Evolutionary conservation across 1,284 basidiomycete genomes (phyloP), one percentile per base, ranked within the genome.

Genomic region (Irpex rosettiformis): DNA sequence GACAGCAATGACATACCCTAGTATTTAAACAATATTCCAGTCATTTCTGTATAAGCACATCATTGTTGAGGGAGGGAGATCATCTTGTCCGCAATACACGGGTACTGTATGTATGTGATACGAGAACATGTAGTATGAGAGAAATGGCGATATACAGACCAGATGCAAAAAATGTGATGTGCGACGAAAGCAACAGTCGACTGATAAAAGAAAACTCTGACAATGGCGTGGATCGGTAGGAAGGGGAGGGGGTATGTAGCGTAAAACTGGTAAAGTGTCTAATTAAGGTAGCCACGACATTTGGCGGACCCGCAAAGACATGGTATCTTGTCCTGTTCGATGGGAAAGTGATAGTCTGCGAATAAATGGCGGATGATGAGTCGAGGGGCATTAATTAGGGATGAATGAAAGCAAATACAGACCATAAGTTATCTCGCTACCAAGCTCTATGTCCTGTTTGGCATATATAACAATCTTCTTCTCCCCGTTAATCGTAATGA

Each of bases 381-480:
- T 16, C 33, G 7, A 7, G 7, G 49, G 29, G n/a, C 53, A 21
- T 21, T 29, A 6, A 47, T 30, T 22, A n/a, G 8, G 22, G 16
- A 18, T 11, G n/a, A 11, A 24, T 5, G 22, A 40, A 55, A 58
- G n/a, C 24, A 56, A 29, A 65, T 11, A 72, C 87, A 56, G 63
- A 92, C 91, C 91, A 75, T 93, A 94, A 60, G 94, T 95, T 68
- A 97, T 95, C 76, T 97, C 95, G 69, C 96, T 94, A 56, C 94
- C 95, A 13, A 94, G 86, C 66, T 95, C 88, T 67, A 99, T 94
- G 64, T 92, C 89, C 66, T 89, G 85, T 74, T 98, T 98, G 28
- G 97, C 97, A 72, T 98, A 99, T 57, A 99, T 96, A 69, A 98
- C 97, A 69, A 99, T 99, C 81, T 98, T 94, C 81, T 98, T 98